Percentiles rank a stretch among this genome's conserved stretches.
Conservation (phyloP, 768 basidiomycete genomes). For the Lanmaoa rubissima region DNA sequence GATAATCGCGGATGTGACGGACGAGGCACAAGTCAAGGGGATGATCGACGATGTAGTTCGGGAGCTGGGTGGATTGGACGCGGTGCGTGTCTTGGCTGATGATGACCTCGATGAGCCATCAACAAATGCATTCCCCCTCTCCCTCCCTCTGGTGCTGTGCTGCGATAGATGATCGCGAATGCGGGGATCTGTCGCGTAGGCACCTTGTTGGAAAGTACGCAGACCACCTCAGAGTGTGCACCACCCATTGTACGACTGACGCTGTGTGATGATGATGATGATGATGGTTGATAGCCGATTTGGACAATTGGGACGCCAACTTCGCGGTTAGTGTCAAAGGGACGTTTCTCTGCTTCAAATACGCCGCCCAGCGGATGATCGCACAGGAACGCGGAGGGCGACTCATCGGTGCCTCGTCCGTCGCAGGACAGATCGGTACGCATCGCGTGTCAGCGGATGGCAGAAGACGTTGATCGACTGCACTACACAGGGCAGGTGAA, state of each 20-base stretch:
- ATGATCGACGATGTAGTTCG: slow-evolving; percentile 11
- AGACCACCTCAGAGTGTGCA: not conserved
- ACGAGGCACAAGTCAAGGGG: slow-evolving; percentile 6
- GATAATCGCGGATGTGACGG: slow-evolving; percentile 1
- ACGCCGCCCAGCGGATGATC: slow-evolving; percentile 23
- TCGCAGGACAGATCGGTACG: not conserved
- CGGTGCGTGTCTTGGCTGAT: slow-evolving; percentile 6
- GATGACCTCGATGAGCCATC: not conserved
- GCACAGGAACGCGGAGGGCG: slow-evolving; percentile 14
- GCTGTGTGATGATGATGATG: not conserved
- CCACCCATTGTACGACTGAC: not conserved
- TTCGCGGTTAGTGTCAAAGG: slow-evolving; percentile 19
- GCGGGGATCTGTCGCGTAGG: slow-evolving; percentile 9
- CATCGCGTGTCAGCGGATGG: not conserved
- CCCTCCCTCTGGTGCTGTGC: not conserved
- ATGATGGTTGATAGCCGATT: slow-evolving; percentile 3
- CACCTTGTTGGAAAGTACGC: slow-evolving; percentile 7
- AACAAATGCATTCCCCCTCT: not conserved
- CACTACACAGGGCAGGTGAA: not conserved
- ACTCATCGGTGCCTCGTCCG: slow-evolving; percentile 5
- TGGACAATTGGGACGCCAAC: slow-evolving; percentile 27
- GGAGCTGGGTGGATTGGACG: slow-evolving; percentile 11
- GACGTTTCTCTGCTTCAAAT: slow-evolving; percentile 26
- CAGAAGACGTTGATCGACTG: not conserved
- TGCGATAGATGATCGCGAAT: slow-evolving; percentile 13